Evolutionary conservation across 345 rosid genomes (phyloP), one percentile per base, ranked within the genome.

Genomic region (Rhodamnia argentea): DNA sequence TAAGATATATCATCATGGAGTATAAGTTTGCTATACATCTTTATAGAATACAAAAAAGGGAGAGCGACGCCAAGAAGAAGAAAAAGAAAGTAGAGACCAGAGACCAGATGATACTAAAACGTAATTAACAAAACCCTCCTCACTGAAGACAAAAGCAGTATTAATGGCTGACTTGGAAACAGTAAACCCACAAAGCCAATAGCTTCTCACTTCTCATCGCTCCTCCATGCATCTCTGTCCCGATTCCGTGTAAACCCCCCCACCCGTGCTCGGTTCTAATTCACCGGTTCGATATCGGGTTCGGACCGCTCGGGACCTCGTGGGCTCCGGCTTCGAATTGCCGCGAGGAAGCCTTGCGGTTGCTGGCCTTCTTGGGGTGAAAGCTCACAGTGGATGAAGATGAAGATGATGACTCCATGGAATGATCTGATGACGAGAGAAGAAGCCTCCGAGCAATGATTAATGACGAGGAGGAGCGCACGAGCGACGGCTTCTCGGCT

Each of bases 291-390:
- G 98, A 95, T 87, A 95, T 95, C 83, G 99, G 99, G 92, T 96
- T 95, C 56, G 99, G 98, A 82, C 98, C 99, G 62, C 99, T 96
- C 0, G 98, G 99, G 86, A 96, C 98, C 87, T 95, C 96, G 88
- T 96, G 99, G 57, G 92, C 96, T 10, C 87, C 91, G 29, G 90
- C 94, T 75, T 90, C 92, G 84, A 92, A 90, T 86, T 90, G 87
- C 70, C 85, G 86, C 29, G 82, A 50, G 37, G 86, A 13, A 23
- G 85, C 16, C 42, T 81, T 52, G 32, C 42, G 85, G 13, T 52
- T 85, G 7, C 58, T 88, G 47, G 86, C 58, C 53, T 86, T 86
- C 60, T 91, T 78, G 12, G 95, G 93, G 82, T 84, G 91, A 83
- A 91, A 88, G 84, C 90, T 89, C 89, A 85, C 86, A 22, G 76